Evolutionary conservation across 768 basidiomycete genomes (phyloP), one percentile per base, ranked within the genome.

Genomic region (Lentinus tigrinus): DNA sequence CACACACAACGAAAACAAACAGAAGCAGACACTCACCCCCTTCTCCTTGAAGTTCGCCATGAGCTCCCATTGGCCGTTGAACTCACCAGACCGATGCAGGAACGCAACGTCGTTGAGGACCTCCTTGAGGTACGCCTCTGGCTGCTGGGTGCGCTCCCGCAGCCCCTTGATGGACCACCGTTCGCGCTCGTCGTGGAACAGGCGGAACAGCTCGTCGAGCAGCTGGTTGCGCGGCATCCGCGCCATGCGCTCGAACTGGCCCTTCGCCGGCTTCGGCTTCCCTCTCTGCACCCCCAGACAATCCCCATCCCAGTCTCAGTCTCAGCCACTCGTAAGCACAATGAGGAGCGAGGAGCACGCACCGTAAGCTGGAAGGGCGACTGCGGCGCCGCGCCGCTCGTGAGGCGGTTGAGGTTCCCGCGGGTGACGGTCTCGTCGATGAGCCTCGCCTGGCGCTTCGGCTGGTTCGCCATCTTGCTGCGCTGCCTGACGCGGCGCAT

Each of bases 141-240:
- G 92, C 69, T 96, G 93, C 69, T 92, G 87, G 0, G 90, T 91
- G 61, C 82, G 83, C 66, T 92, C 88, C 42, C 91, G 83, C 53
- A 94, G 75, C 2, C 82, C 75, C 62, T 87, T 87, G 70, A 94
- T 85, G 57, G 83, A 78, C 94, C 94, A 98, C 50, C 85, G 85
- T n/a, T 87, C 82, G 43, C 81, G 81, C 59, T 93, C 85, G 58
- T 83, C 21, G 13, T 19, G 81, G 78, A 95, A 98, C 6, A 87
- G 77, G 2, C 74, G 64, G 73, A 95, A 95, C 40, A 97, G 79
- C 54, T 88, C 75, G 70, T 97, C 93, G 71, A 93, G 79, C 8
- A 97, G 81, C 68, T 95, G 89, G 74, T 93, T 89, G 54, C 88
- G 81, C 6, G 93, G 92, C 74, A 97, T 87, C 69, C 95, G 91